These are phyloP conservation scores for Pyrenophora teres DNA, from an alignment of 2,329 filamentous ascomycete genomes.

Conservation along the genomic window DNA sequence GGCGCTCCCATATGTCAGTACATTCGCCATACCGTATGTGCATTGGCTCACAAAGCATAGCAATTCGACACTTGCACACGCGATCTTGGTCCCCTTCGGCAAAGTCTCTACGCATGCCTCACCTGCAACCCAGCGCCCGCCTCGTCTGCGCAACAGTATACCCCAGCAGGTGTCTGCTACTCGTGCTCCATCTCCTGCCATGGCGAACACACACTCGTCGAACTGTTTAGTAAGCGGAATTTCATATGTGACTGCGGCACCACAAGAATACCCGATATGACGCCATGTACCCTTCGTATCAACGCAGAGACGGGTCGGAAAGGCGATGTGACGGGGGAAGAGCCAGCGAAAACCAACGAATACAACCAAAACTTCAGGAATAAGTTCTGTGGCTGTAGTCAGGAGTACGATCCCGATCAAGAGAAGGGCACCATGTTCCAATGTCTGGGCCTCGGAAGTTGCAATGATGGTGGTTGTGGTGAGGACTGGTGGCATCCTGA, in stretches of 20 bases:
- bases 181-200: slow-evolving; percentile 97
- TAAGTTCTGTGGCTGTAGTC: slow-evolving; percentile 84
- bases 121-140: slow-evolving; percentile 86
- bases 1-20: slow-evolving; percentile 82
- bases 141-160: slow-evolving; percentile 65
- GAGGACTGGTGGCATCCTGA: slow-evolving; percentile 99
- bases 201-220: slow-evolving; percentile 90
- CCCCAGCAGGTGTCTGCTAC: slow-evolving; percentile 87
- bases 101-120: slow-evolving; percentile 88
- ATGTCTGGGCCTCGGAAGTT: slow-evolving; percentile 81
- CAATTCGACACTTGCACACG: slow-evolving; percentile 94
- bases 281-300: slow-evolving; percentile 75
- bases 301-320: slow-evolving; percentile 75
- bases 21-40: slow-evolving; percentile 1
- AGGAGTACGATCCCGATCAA: slow-evolving; percentile 83
- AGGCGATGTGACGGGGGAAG: slow-evolving; percentile 76
- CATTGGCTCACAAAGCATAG: slow-evolving; percentile 52
- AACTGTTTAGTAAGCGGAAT: slow-evolving; percentile 93
- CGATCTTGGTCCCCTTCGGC: slow-evolving; percentile 83
- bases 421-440: slow-evolving; percentile 99
- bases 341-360: slow-evolving; percentile 72
- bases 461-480: slow-evolving; percentile 84
- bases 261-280: slow-evolving; percentile 70
- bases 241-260: slow-evolving; percentile 98
- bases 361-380: slow-evolving; percentile 98